Percentiles rank a stretch among this genome's conserved stretches.
Conservation (phyloP, 1,284 basidiomycete genomes). For the Puccinia brachypodii region DNA sequence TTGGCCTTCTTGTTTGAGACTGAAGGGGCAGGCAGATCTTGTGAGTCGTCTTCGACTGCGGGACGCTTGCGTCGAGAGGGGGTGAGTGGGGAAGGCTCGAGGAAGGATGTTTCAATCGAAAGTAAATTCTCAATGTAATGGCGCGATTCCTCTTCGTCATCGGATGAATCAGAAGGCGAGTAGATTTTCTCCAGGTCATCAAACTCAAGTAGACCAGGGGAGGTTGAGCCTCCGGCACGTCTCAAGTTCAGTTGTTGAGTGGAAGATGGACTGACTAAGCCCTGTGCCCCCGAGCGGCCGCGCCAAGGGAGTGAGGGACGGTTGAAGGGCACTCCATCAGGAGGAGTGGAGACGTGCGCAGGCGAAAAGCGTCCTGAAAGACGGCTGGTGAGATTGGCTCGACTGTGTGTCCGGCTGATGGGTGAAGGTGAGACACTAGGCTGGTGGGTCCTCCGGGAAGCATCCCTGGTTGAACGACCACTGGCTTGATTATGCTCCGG, state of each 20-base stretch:
- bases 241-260: background rate
- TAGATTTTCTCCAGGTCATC: background rate
- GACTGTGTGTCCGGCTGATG: background rate
- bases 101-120: background rate
- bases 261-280: background rate
- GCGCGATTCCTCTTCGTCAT: background rate
- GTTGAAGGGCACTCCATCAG: background rate
- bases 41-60: background rate
- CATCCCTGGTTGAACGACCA: no score
- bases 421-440: background rate
- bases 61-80: background rate
- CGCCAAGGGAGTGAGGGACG: background rate
- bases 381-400: background rate
- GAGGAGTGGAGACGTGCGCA: background rate
- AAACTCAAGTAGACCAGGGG: no score
- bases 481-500: no score
- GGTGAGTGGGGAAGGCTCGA: background rate
- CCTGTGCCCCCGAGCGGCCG: no score
- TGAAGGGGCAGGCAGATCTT: no score
- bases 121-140: background rate
- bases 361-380: background rate
- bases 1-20: slow-evolving; percentile 1
- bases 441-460: no score
- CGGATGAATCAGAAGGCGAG: background rate
- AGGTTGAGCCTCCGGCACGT: no score